These are phyloP conservation scores for Talaromyces sp. DNA, from an alignment of 2,329 filamentous ascomycete genomes.

Conservation along the genomic window DNA sequence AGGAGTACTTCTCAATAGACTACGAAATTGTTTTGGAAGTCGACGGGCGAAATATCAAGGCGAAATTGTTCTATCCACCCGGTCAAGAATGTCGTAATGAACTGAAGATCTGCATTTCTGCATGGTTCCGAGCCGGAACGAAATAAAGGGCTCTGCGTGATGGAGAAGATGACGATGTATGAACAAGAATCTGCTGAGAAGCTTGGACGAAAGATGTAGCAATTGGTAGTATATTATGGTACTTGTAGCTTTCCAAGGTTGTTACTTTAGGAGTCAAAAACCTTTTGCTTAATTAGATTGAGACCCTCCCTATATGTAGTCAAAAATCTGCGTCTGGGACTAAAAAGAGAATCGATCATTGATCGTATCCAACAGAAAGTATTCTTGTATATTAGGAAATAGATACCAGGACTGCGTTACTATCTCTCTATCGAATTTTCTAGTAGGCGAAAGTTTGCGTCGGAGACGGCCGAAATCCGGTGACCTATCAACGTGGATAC, in stretches of 20 bases:
- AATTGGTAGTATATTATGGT: too few relatives aligned
- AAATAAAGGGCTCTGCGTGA: background rate
- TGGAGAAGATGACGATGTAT: too few relatives aligned
- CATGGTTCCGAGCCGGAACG: background rate
- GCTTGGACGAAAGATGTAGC: too few relatives aligned
- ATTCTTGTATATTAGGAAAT: background rate
- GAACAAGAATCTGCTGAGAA: too few relatives aligned
- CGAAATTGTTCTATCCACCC: background rate
- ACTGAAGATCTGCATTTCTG: background rate
- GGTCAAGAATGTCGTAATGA: background rate
- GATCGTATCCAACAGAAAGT: background rate
- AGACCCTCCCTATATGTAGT: too few relatives aligned
- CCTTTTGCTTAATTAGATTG: too few relatives aligned
- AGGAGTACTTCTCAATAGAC: background rate
- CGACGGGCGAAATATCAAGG: background rate
- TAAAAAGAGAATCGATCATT: background rate
- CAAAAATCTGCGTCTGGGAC: background rate
- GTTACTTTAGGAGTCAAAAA: too few relatives aligned
- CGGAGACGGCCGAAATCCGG: constrained; percentile 17
- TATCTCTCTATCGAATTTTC: too few relatives aligned
- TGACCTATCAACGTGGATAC: constrained; percentile 2
- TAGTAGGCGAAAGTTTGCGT: background rate
- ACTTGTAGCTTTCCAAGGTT: too few relatives aligned
- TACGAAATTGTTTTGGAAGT: background rate
- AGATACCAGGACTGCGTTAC: too few relatives aligned